These are phyloP conservation scores for Verticillium dahliae DNA, from an alignment of 2,329 filamentous ascomycete species.

Conservation along the genomic window DNA sequence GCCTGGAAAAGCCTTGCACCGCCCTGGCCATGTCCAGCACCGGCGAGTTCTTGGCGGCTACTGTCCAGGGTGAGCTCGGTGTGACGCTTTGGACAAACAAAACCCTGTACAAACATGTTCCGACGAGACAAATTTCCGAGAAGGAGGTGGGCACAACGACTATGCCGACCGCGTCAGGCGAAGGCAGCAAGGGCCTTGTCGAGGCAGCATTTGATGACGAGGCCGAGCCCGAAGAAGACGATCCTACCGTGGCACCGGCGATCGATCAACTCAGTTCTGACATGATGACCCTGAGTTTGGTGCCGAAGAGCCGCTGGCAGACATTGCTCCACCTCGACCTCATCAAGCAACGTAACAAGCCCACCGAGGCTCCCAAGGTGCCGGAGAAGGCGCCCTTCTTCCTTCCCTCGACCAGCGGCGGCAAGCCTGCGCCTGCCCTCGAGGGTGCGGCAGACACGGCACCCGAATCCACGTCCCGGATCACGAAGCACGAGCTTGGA, in stretches of 20 bases:
- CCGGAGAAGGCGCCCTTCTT: conserved; percentile 97
- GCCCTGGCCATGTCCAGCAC: conserved; percentile 82
- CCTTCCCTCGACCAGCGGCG: conserved; percentile 59
- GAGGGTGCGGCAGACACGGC: conserved; percentile 28
- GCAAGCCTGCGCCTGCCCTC: conserved; percentile 21
- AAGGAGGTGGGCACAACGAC: conserved; percentile 60
- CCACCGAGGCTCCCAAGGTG: conserved; percentile 81
- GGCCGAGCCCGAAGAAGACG: conserved; percentile 41
- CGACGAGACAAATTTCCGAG: conserved; percentile 78
- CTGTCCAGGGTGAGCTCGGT: conserved; percentile 73
- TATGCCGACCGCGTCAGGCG: conserved; percentile 72
- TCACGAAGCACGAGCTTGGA: conserved; percentile 58
- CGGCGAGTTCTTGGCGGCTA: conserved; percentile 90
- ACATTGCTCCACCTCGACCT: conserved; percentile 86
- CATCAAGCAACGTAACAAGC: conserved; percentile 91
- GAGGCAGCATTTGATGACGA: conserved; percentile 66
- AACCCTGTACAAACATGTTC: conserved; percentile 80
- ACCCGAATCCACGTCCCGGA: conserved; percentile 50
- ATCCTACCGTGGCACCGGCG: conserved; percentile 45
- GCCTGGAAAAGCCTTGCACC: conserved; percentile 70
- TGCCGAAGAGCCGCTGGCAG: conserved; percentile 90
- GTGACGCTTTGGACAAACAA: conserved; percentile 97
- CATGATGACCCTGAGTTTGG: conserved; percentile 81
- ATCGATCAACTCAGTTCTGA: conserved; percentile 75
- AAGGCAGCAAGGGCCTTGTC: conserved; percentile 68